Evolutionary conservation across 78 protist genomes (phyloP), one percentile per base, ranked within the genome.

Genomic region (Protostelium mycophagum): DNA sequence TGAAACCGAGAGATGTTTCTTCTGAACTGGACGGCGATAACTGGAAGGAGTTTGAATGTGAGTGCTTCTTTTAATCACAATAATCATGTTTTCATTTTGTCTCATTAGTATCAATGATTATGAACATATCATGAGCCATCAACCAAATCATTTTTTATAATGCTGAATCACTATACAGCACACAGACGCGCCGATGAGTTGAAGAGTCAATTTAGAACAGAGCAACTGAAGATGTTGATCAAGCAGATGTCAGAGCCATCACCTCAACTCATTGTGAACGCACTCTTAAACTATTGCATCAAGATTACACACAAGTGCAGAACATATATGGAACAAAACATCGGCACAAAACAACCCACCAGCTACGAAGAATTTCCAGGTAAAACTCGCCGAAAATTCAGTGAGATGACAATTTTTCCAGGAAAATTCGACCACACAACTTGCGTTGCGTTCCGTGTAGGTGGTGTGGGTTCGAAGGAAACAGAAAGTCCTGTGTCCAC

Each of bases 401-500:
- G 5, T 5, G 51, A 87, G 35, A 5, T 51, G 36, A 35, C 51
- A 28, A 86, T 0, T 28, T 93, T 83, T 34, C 95, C 91, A 28
- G 96, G 96, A 31, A 93, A 93, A 51, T 90, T 93, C 93, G 96
- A 93, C 38, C 96, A 93, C 89, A 89, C 92, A 28, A 93, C 93
- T 29, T 88, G 86, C 1, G 88, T 93, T n/a, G 89, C 93, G 83
- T 90, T 93, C 88, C 85, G 90, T 34, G 96, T 85, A 31, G 93
- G 96, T 25, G 73, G 31, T 5, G 73, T 51, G 31, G 73, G 73
- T n/a, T n/a, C n/a, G n/a, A n/a, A n/a, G n/a, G n/a, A n/a, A n/a
- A n/a, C n/a, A n/a, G n/a, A n/a, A n/a, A n/a, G n/a, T n/a, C n/a
- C n/a, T n/a, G n/a, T n/a, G n/a, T n/a, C n/a, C n/a, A n/a, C n/a